phyloP scores from a whole-genome alignment of 192 early-diverging fungal genomes.

The Glomus cerebriforme region DNA sequence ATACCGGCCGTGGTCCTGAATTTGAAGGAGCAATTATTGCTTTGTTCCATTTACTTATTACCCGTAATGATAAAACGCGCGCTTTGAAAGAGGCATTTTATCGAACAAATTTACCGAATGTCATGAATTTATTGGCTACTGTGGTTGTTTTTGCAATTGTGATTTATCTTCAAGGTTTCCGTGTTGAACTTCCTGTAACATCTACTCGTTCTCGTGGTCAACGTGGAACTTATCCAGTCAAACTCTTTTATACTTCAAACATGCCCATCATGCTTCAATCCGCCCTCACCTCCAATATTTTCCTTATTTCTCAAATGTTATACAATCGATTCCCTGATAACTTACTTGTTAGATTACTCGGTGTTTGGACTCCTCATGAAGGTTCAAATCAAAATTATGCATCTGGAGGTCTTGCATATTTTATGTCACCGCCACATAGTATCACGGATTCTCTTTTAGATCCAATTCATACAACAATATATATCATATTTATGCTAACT shows the following conservation, averaged over 20 bases:
- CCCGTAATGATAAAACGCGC: constrained; percentile 94
- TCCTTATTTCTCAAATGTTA: constrained; percentile 98
- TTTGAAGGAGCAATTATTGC: constrained; percentile 98
- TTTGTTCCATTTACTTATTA: constrained; percentile 93
- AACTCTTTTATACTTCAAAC: constrained; percentile 99
- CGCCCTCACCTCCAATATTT: constrained; percentile 93
- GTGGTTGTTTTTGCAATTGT: constrained; percentile 83
- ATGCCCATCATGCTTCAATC: constrained; percentile 99
- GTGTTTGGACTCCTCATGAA: constrained; percentile 94
- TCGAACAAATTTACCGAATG: constrained; percentile 81
- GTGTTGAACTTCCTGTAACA: constrained; percentile 99
- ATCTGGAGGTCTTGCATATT: constrained; percentile 93
- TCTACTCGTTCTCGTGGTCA: constrained; percentile 95
- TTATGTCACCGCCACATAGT: constrained; percentile 94
- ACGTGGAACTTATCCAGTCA: constrained; percentile 97
- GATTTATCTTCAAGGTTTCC: constrained; percentile 99
- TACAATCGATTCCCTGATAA: constrained; percentile 98
- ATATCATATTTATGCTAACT: constrained; percentile 91
- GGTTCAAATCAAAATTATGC: constrained; percentile 96
- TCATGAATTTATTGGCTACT: constrained; percentile 92
- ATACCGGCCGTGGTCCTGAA: constrained; percentile 96
- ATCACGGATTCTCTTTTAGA: constrained; percentile 82
- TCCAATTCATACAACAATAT: constrained; percentile 94
- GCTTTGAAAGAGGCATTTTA: constrained; percentile 98
- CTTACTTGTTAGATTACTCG: constrained; percentile 88